phyloP scores from a whole-genome alignment of 805 yeast species.

The Deakozyma indianensis region DNA sequence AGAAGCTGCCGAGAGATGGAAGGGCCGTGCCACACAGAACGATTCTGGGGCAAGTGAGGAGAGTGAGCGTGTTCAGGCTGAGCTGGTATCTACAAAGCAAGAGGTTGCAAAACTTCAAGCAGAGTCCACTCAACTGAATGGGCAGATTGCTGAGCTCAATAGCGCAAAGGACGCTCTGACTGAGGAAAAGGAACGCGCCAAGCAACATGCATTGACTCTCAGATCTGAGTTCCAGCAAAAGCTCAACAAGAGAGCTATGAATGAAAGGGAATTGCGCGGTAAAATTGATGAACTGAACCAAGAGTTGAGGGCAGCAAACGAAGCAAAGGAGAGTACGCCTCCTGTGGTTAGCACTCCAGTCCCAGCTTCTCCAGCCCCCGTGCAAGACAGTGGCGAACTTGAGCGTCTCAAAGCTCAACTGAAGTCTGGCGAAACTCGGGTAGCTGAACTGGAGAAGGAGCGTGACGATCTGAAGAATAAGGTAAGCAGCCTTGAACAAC shows the following conservation, averaged over 20 bases:
- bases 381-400: not conserved
- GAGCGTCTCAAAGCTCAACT: not conserved
- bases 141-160: not conserved
- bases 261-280: not conserved
- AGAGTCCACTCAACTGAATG: not conserved
- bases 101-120: not conserved
- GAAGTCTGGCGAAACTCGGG: not conserved
- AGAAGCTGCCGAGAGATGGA: slow-evolving; percentile 1
- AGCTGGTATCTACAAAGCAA: not conserved
- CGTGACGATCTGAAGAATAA: not conserved
- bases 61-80: not conserved
- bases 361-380: not conserved
- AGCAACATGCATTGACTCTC: not conserved
- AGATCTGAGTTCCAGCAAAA: not conserved
- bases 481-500: not conserved
- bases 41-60: not conserved
- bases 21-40: not conserved
- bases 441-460: not conserved
- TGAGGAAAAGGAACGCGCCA: not conserved
- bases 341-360: not conserved
- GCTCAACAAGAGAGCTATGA: not conserved
- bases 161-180: not conserved
- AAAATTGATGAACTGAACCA: not conserved
- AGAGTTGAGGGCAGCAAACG: not conserved
- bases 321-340: not conserved